A percentile compares a stretch with the other conserved stretches of the same genome.
Evolutionary conservation across 352 stramenopile species (phyloP).

Genomic region (Globisporangium iwayamae): DNA sequence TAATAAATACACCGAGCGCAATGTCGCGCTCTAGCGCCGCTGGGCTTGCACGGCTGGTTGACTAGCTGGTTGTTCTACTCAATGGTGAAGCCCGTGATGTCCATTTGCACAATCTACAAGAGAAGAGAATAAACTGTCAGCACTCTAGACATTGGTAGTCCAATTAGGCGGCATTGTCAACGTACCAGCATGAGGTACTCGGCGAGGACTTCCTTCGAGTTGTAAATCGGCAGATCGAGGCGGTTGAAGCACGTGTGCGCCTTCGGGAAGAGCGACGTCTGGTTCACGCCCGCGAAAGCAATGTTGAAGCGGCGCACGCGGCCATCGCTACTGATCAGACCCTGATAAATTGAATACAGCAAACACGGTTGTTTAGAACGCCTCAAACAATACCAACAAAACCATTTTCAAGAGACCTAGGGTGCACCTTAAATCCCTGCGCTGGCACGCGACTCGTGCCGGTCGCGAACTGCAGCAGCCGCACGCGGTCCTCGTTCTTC

Average conservation of each 20-base stretch:
- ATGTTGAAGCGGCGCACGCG: conserved; percentile 77
- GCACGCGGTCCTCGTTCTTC: conserved; percentile 69
- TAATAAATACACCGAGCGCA: conserved; percentile 7
- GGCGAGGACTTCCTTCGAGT: conserved; percentile 57
- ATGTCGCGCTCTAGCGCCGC: too few relatives aligned
- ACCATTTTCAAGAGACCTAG: too few relatives aligned
- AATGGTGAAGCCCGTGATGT: conserved; percentile 93
- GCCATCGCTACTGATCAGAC: conserved; percentile 78
- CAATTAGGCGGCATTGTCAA: background rate
- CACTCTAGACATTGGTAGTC: background rate
- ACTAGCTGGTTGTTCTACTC: conserved; percentile 32
- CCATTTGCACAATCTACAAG: conserved; percentile 93
- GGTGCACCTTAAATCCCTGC: conserved; percentile 66
- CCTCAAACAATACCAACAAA: too few relatives aligned
- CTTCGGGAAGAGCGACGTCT: conserved; percentile 69
- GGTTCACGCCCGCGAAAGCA: conserved; percentile 58
- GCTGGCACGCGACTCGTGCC: conserved; percentile 78
- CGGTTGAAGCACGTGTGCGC: conserved; percentile 87
- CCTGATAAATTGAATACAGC: too few relatives aligned
- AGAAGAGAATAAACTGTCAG: background rate
- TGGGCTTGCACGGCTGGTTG: too few relatives aligned
- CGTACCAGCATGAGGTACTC: conserved; percentile 67
- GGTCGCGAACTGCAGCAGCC: conserved; percentile 80
- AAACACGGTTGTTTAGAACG: too few relatives aligned
- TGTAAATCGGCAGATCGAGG: conserved; percentile 73